phyloP scores from a whole-genome alignment of 2,329 filamentous ascomycete genomes.

The Cladosporium cucumerinum region DNA sequence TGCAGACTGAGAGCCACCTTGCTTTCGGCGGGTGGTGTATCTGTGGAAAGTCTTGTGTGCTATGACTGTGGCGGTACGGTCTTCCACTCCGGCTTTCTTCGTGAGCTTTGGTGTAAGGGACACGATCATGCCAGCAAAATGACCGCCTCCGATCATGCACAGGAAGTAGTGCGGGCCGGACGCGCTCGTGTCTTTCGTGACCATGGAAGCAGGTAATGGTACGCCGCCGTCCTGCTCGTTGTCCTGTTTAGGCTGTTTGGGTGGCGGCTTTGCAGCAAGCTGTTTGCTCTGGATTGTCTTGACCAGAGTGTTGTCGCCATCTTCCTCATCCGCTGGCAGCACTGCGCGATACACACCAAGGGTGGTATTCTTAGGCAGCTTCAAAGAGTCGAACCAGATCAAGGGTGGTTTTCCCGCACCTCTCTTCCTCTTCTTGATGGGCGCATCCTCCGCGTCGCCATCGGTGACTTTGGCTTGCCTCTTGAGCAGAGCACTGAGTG shows the following conservation, averaged over 20 bases:
- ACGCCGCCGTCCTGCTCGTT: slow-evolving; percentile 57
- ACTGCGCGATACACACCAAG: slow-evolving; percentile 83
- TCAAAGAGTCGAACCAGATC: slow-evolving; percentile 78
- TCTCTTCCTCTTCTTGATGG: slow-evolving; percentile 49
- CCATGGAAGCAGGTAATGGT: slow-evolving; percentile 43
- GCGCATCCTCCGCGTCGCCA: slow-evolving; percentile 48
- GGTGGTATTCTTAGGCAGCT: slow-evolving; percentile 72
- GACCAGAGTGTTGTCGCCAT: slow-evolving; percentile 58
- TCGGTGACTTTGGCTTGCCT: slow-evolving; percentile 73
- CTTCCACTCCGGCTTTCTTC: slow-evolving; percentile 69
- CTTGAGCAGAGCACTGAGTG: slow-evolving; percentile 72
- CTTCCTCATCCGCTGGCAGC: slow-evolving; percentile 69
- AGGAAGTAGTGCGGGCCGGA: slow-evolving; percentile 85
- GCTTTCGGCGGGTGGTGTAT: slow-evolving; percentile 93
- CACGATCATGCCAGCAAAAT: slow-evolving; percentile 96
- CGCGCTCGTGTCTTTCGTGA: slow-evolving; percentile 48
- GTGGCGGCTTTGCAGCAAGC: slow-evolving; percentile 58
- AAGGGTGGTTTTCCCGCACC: slow-evolving; percentile 68
- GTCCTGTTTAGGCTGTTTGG: slow-evolving; percentile 42
- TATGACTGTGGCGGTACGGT: slow-evolving; percentile 80
- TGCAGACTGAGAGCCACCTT: slow-evolving; percentile 90
- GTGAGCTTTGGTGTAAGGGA: slow-evolving; percentile 76
- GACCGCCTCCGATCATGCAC: slow-evolving; percentile 97
- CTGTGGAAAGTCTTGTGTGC: slow-evolving; percentile 98
- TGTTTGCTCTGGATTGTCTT: slow-evolving; percentile 74